A percentile compares a stretch with the other conserved stretches of the same genome.
These are phyloP conservation scores for Annona squamosa DNA, from an alignment of 164 flowering plant genomes.

Conservation along the genomic window DNA sequence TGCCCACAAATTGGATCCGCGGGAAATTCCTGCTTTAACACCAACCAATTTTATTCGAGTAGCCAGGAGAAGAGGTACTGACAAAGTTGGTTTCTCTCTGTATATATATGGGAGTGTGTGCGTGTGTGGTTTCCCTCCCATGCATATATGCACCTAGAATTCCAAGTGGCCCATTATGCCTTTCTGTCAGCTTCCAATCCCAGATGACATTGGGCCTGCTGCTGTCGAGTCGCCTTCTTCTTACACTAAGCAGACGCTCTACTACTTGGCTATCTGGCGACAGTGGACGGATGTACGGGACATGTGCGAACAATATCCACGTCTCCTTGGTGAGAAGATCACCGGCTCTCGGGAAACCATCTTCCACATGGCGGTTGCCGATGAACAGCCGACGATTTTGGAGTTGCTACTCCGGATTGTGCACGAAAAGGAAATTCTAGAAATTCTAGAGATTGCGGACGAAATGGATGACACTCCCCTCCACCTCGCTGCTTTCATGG, in stretches of 20 bases:
- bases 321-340: background rate
- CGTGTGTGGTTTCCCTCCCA: too few relatives aligned
- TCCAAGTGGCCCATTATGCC: too few relatives aligned
- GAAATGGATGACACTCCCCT: constrained; percentile 22
- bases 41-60: too few relatives aligned
- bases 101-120: too few relatives aligned
- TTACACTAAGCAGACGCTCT: background rate
- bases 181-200: too few relatives aligned
- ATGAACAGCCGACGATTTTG: constrained; percentile 11
- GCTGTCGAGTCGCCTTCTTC: too few relatives aligned
- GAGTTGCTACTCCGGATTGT: constrained; percentile 1
- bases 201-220: too few relatives aligned
- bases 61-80: too few relatives aligned
- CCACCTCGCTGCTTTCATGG: constrained; percentile 21
- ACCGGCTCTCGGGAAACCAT: constrained; percentile 23
- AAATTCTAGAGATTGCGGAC: constrained; percentile 7
- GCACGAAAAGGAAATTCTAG: background rate
- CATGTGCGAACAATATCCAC: background rate
- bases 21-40: too few relatives aligned
- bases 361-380: constrained; percentile 25
- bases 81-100: too few relatives aligned
- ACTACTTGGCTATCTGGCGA: background rate
- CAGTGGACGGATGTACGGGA: background rate
- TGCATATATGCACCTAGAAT: too few relatives aligned
- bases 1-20: too few relatives aligned